These are phyloP conservation scores for Lentinus tigrinus DNA, from an alignment of 768 basidiomycete species.

Conservation along the genomic window DNA sequence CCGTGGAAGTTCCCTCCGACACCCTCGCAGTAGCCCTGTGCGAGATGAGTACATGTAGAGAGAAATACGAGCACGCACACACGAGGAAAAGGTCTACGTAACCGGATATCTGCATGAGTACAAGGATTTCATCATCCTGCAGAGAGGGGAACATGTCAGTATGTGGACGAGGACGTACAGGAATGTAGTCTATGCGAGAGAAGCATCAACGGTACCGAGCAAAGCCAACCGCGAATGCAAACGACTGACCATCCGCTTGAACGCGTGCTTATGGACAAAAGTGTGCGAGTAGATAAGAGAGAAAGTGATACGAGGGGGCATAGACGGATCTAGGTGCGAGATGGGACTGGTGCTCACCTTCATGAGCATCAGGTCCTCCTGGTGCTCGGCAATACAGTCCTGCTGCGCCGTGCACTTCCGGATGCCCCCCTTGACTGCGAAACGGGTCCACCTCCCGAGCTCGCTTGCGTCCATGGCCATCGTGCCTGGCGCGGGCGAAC, in stretches of 20 bases:
- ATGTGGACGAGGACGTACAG: background rate
- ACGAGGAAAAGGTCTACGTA: conserved; percentile 62
- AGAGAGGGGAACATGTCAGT: background rate
- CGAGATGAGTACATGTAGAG: background rate
- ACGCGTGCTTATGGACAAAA: too few relatives aligned
- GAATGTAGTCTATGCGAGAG: too few relatives aligned
- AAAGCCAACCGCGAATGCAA: too few relatives aligned
- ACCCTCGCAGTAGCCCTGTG: conserved; percentile 82
- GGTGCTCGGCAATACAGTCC: conserved; percentile 73
- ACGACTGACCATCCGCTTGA: too few relatives aligned
- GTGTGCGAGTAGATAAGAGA: too few relatives aligned
- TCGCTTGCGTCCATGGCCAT: conserved; percentile 42
- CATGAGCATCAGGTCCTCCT: conserved; percentile 85
- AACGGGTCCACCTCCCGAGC: conserved; percentile 78
- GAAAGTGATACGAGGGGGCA: too few relatives aligned
- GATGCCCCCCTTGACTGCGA: conserved; percentile 83
- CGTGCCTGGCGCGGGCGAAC: too few relatives aligned
- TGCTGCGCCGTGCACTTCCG: conserved; percentile 71
- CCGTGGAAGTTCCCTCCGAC: conserved; percentile 73
- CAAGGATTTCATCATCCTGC: conserved; percentile 78
- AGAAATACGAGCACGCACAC: conserved; percentile 24
- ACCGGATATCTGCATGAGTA: conserved; percentile 67
- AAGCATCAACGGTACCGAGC: too few relatives aligned
- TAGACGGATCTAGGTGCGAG: too few relatives aligned
- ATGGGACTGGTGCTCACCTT: conserved; percentile 51